A percentile compares a stretch with the other conserved stretches of the same genome.
Evolutionary conservation across 768 basidiomycete species (phyloP).

Genomic region (Tylopilus sp.): DNA sequence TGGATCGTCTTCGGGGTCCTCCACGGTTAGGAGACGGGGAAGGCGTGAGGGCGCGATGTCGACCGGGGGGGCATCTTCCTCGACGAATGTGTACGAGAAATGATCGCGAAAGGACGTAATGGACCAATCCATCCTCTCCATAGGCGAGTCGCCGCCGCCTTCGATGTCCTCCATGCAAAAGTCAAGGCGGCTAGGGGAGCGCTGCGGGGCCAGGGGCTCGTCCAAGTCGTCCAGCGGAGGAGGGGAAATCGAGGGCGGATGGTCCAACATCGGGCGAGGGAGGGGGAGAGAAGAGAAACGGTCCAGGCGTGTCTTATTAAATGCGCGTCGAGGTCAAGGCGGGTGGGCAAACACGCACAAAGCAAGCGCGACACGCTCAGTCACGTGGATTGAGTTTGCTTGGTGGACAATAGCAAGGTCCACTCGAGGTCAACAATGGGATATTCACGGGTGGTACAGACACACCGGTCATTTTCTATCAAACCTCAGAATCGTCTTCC

Average conservation of each 20-base stretch:
- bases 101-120: neutral
- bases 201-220: constrained; percentile 30
- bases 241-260: constrained; percentile 3
- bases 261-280: constrained; percentile 7
- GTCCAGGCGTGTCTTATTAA: constrained; percentile 8
- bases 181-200: constrained; percentile 48
- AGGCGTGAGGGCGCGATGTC: neutral
- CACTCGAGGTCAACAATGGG: constrained; percentile 6
- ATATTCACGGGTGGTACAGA: constrained; percentile 11
- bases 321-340: constrained; percentile 6
- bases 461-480: constrained; percentile 23
- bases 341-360: constrained; percentile 20
- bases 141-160: neutral
- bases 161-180: constrained; percentile 27
- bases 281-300: neutral
- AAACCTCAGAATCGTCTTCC: constrained; percentile 30
- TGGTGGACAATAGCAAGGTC: neutral
- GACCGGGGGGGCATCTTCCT: constrained; percentile 8
- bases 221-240: constrained; percentile 12
- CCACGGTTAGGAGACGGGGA: neutral
- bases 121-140: constrained; percentile 14
- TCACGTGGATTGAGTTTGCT: constrained; percentile 27
- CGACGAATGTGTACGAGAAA: neutral
- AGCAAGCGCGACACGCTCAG: constrained; percentile 13
- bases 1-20: neutral